phyloP scores from a whole-genome alignment of 2,329 filamentous ascomycete genomes.

The Sclerotiophoma versabilis region DNA sequence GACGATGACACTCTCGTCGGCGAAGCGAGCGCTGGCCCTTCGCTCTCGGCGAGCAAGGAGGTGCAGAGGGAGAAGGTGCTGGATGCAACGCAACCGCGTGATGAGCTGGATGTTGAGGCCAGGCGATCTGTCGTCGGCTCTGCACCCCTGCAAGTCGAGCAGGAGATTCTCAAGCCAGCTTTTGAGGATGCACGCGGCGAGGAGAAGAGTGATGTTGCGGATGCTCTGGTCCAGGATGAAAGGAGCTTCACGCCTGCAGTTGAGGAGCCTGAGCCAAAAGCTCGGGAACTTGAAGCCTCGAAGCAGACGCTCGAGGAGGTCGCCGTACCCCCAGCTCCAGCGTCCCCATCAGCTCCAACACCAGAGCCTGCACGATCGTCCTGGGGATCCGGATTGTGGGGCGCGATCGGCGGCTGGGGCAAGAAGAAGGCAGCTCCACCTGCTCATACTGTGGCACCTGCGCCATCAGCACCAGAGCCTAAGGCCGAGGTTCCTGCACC shows the following conservation, averaged over 20 bases:
- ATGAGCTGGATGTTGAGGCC: slow-evolving; percentile 19
- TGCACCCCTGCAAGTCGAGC: too few species aligned
- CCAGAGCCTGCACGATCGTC: slow-evolving; percentile 23
- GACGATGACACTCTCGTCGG: slow-evolving; percentile 45
- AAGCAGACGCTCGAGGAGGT: not conserved
- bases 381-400: slow-evolving; percentile 37
- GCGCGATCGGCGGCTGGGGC: slow-evolving; percentile 45
- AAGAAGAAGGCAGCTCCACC: slow-evolving; percentile 6
- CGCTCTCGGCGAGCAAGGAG: slow-evolving; percentile 30
- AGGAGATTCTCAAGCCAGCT: too few species aligned
- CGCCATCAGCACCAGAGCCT: too few species aligned
- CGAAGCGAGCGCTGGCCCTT: slow-evolving; percentile 25
- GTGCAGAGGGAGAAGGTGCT: slow-evolving; percentile 35
- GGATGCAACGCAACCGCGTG: slow-evolving; percentile 32
- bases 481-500: not conserved
- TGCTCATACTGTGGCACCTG: not conserved
- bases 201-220: slow-evolving; percentile 20
- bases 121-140: slow-evolving; percentile 19
- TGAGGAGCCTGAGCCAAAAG: not conserved
- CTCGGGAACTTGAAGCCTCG: not conserved
- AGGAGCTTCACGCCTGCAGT: not conserved
- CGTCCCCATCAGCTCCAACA: not conserved
- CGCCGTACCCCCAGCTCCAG: not conserved
- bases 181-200: not conserved
- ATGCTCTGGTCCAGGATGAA: slow-evolving; percentile 21